Base-by-base conservation (phyloP, 2,329 filamentous ascomycete genomes). In the Pleurostoma richardsiae region DNA sequence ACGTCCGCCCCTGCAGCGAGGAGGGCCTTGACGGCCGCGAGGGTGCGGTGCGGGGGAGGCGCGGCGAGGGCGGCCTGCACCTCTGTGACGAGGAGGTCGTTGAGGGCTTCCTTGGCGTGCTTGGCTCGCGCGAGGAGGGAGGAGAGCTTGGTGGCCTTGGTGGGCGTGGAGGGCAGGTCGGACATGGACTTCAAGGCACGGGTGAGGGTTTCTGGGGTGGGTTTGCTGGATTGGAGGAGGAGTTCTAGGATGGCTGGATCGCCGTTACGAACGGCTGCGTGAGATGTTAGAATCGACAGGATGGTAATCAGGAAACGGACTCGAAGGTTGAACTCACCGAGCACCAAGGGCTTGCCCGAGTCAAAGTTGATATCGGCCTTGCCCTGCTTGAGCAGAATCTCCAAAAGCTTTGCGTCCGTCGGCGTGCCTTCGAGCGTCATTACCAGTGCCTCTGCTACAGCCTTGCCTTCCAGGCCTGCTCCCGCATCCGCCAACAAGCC, bases 1-100 rank as follows among this genome's bases (percentile, higher is more conserved):
- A 79, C 64, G 41, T 81, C 72, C 3, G 79, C 79, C 1, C 77
- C 76, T 1, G 71, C 66, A 2, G 68, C 64, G 2, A 83, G 56
- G 0, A 83, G 66, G 1, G 68, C 60, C 46, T 70, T 68, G 31
- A 81, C 48, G 1, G 73, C 68, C 3, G 70, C 63, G 4, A 76
- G 58, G 2, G 67, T 67, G 4, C 71, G 68, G 8, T 67, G 57
- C 2, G 64, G 58, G 1, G 60, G 57, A 0, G 60, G 63, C 3
- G 63, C 62, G 45, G 69, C 61, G 7, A 76, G 57, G 4, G 75
- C 55, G 2, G 63, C 65, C 40, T 74, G 67, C 4, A 81, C 72
- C 53, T 83, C 79, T 11, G 71, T 68, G 8, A 74, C 65, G 1
- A 83, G 66, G 3, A 77, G 59, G 4, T 65, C 58, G 46, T 69